phyloP scores from a whole-genome alignment of 2,329 filamentous ascomycete species.

The Chaetomium sp. region DNA sequence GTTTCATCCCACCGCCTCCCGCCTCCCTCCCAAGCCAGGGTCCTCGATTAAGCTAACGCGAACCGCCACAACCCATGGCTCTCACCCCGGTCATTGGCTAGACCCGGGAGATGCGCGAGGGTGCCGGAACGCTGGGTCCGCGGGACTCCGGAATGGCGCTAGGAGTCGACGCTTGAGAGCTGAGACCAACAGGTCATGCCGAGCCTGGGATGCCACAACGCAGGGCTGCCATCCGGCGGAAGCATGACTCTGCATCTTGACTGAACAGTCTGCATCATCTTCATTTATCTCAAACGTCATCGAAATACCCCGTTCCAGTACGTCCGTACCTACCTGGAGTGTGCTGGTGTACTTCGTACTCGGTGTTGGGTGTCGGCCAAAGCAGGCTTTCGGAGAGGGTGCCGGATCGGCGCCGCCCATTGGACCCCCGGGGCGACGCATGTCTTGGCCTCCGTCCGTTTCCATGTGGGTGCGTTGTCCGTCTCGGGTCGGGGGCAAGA shows the following conservation, averaged over 20 bases:
- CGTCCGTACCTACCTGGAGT: neutral
- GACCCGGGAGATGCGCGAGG: neutral
- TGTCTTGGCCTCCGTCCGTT: constrained; percentile 15
- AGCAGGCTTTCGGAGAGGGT: constrained; percentile 8
- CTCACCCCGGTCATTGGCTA: neutral
- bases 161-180: neutral
- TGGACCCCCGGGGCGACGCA: constrained; percentile 15
- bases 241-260: neutral
- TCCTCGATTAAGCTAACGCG: too few relatives aligned
- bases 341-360: neutral
- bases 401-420: constrained; percentile 17
- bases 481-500: constrained; percentile 5
- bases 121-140: constrained; percentile 4
- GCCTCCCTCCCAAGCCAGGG: neutral
- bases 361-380: neutral
- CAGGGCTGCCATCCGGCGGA: neutral
- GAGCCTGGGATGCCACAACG: neutral
- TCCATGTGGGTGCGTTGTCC: constrained; percentile 9
- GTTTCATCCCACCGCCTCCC: neutral
- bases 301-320: constrained; percentile 7
- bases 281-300: neutral
- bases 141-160: neutral
- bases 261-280: neutral
- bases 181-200: neutral
- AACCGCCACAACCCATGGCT: neutral